These are phyloP conservation scores for Thielaviopsis euricoi DNA, from an alignment of 2,329 filamentous ascomycete genomes.

Conservation along the genomic window DNA sequence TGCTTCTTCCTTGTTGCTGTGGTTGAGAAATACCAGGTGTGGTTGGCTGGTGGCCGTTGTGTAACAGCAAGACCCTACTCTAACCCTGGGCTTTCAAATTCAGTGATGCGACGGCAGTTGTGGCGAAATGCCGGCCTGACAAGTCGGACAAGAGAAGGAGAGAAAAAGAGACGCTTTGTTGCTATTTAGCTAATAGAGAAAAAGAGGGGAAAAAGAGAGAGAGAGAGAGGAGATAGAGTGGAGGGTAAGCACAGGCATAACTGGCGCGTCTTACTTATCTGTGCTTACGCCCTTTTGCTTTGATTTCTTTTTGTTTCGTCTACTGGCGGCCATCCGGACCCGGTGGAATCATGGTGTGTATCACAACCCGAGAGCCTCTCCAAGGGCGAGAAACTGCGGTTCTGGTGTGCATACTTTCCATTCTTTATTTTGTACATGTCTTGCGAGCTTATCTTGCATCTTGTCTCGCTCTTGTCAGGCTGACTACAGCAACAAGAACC, in stretches of 20 bases:
- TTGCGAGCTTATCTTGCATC: not conserved
- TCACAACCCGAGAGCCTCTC: not conserved
- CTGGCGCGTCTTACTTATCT: too few species aligned
- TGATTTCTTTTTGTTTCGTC: too few species aligned
- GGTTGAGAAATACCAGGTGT: not conserved
- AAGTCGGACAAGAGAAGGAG: not conserved
- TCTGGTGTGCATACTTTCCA: not conserved
- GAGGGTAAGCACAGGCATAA: too few species aligned
- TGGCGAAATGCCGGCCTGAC: not conserved
- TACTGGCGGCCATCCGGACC: not conserved
- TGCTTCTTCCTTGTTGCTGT: not conserved
- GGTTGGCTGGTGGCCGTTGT: not conserved
- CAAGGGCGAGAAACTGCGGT: not conserved
- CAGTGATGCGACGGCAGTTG: not conserved
- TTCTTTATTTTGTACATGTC: not conserved
- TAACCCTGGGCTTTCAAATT: not conserved
- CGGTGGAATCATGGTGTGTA: not conserved
- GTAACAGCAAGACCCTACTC: not conserved
- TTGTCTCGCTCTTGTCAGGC: not conserved
- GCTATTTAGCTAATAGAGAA: too few species aligned
- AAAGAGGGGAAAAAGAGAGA: too few species aligned
- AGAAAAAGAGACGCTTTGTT: too few species aligned
- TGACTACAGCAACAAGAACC: not conserved
- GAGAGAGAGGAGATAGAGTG: too few species aligned
- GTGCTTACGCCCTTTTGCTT: too few species aligned